Conservation (phyloP, 1,284 basidiomycete genomes). For the Trichosporon asahii region DNA sequence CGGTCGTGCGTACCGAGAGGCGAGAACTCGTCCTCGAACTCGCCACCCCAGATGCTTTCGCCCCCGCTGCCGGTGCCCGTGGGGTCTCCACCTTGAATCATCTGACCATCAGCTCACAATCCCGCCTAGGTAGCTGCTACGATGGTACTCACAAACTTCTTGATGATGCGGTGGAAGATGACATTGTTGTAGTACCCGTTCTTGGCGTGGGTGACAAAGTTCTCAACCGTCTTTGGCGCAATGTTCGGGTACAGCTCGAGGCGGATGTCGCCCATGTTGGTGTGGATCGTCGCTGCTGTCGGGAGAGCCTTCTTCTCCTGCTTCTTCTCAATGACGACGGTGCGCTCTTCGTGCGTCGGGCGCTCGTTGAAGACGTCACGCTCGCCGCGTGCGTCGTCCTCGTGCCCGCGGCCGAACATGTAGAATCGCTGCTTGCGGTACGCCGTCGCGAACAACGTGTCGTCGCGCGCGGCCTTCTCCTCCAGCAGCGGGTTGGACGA, state of each 20-base stretch:
- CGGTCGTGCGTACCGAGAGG: conserved; percentile 85
- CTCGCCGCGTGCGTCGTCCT: conserved; percentile 84
- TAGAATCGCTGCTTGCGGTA: conserved; percentile 95
- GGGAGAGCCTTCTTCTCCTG: conserved; percentile 69
- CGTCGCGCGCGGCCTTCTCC: conserved; percentile 76
- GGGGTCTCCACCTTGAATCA: conserved; percentile 98
- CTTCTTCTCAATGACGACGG: conserved; percentile 66
- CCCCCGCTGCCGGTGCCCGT: conserved; percentile 77
- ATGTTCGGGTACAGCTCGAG: conserved; percentile 85
- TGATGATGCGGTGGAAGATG: conserved; percentile 96
- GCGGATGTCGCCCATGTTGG: conserved; percentile 91
- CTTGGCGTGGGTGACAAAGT: conserved; percentile 90
- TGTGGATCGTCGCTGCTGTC: conserved; percentile 69
- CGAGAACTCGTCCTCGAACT: conserved; percentile 95
- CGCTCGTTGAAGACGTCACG: conserved; percentile 98
- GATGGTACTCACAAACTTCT: conserved; percentile 71
- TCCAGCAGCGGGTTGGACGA: conserved; percentile 92
- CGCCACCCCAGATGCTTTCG: conserved; percentile 85
- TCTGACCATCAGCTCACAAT: conserved; percentile 51
- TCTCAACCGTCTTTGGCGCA: conserved; percentile 92
- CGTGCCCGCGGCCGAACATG: conserved; percentile 88
- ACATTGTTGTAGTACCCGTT: conserved; percentile 88
- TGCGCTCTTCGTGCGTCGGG: conserved; percentile 93
- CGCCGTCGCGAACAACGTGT: conserved; percentile 88
- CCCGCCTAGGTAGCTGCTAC: too few species aligned